Evolutionary conservation across 371 early-diverging fungal genomes (phyloP), one percentile per base, ranked within the genome.

Genomic region (Apophysomyces variabilis): DNA sequence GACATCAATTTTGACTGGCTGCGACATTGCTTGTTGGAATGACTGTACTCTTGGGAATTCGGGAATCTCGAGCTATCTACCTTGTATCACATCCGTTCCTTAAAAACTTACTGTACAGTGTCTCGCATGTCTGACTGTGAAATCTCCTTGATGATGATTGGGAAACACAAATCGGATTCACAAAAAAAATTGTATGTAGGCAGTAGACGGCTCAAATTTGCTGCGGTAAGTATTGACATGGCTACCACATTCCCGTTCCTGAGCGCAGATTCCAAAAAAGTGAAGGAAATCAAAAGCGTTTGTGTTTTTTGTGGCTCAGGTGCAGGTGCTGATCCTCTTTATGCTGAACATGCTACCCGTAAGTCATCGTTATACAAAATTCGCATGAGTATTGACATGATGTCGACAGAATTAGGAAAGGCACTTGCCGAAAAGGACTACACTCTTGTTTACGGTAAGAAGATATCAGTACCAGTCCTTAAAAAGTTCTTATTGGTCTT

Each of bases 271-370:
- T 43, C 59, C 16, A 35, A 62, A 56, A 45, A 32, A 16, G 9
- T 66, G 7, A 63, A 65, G 26, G 47, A 50, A 18, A 79, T 84
- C 14, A 77, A 83, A 54, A 80, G 76, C 64, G 76, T 92, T 13
- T 92, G 93, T 66, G 93, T 94, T 8, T 94, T 91, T 72, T 94
- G 95, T 72, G 95, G 89, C 13, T 83, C 90, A 1, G 64, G 69
- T 18, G 59, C 65, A 18, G 89, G 89, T 8, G 76, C 69, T n/a
- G 76, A 84, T 65, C 85, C 88, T 35, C 71, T 75, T 21, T 90
- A 88, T 69, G 71, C 74, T 1, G 72, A 84, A 68, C 72, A 82
- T 58, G 90, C 91, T 32, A 65, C 65, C 65, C 81, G 89, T 87
- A 79, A 61, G 5, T 5, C 9, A 12, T 18, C 7, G n/a, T 50